Evolutionary conservation across 495 filamentous ascomycete genomes (phyloP).

Genomic region (Neurospora sp.): DNA sequence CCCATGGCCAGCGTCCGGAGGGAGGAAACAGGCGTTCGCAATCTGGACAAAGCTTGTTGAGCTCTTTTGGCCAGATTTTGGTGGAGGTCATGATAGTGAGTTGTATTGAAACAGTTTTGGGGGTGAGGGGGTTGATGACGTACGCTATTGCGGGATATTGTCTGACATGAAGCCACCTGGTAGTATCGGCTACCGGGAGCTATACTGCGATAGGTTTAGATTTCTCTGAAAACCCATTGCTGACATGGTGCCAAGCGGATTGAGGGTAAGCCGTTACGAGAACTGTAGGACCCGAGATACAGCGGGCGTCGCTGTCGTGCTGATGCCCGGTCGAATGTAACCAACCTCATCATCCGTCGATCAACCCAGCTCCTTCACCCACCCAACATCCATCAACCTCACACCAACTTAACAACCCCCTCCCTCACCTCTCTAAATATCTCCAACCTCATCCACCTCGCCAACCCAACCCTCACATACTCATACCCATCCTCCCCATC

Average conservation of each 20-base stretch:
- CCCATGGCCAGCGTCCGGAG: neutral
- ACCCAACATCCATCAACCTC: neutral
- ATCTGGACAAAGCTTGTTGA: neutral
- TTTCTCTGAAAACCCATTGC: neutral
- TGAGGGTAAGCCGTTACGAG: neutral
- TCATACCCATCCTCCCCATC: neutral
- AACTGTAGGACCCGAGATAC: too few relatives aligned
- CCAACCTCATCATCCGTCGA: neutral
- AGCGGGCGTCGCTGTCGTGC: neutral
- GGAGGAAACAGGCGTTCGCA: neutral
- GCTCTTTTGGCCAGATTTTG: neutral
- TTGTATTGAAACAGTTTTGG: neutral
- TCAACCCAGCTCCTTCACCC: neutral
- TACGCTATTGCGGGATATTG: neutral
- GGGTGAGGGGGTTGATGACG: neutral
- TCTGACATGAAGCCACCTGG: neutral
- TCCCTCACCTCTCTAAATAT: neutral
- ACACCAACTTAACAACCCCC: neutral
- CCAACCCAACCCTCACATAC: neutral
- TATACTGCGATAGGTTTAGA: neutral
- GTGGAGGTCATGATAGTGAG: neutral
- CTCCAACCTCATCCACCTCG: neutral
- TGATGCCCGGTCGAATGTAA: neutral
- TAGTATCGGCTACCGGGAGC: neutral
- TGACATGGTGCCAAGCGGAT: neutral